phyloP scores from a whole-genome alignment of 2,329 filamentous ascomycete genomes.

The Fusarium sublunatum region DNA sequence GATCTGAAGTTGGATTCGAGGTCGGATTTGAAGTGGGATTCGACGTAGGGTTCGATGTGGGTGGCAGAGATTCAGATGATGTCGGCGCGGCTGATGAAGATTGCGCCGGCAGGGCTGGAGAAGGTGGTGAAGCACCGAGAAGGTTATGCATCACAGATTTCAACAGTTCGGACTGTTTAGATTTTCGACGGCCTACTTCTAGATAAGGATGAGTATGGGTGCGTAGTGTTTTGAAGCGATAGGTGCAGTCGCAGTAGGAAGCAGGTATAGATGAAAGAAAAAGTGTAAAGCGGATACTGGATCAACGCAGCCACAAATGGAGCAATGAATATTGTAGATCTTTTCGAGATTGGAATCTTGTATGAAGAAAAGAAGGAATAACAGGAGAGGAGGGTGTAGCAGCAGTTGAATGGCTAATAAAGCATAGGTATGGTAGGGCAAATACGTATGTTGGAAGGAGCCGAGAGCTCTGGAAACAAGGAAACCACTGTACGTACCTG shows the following conservation, averaged over 20 bases:
- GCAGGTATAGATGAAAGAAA: conserved; percentile 11
- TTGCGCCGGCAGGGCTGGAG: conserved; percentile 45
- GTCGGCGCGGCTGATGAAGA: conserved; percentile 48
- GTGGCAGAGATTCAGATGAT: conserved; percentile 34
- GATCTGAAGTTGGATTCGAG: conserved; percentile 29
- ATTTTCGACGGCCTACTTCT: conserved; percentile 52
- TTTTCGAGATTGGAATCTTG: conserved; percentile 26
- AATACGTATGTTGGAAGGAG: conserved; percentile 30
- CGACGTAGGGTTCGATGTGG: conserved; percentile 35
- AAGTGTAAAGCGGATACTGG: conserved; percentile 8
- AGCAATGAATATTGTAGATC: conserved; percentile 24
- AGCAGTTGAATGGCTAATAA: conserved; percentile 40
- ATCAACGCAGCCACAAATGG: conserved; percentile 6
- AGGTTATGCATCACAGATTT: conserved; percentile 61
- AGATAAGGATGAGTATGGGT: conserved; percentile 22
- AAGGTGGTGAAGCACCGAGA: conserved; percentile 49
- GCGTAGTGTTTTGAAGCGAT: conserved; percentile 17
- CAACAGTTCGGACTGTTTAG: conserved; percentile 56
- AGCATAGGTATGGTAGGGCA: conserved; percentile 29
- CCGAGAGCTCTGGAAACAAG: conserved; percentile 34
- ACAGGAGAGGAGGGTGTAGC: conserved; percentile 20
- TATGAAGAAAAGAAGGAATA: conserved; percentile 20
- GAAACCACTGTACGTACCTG: conserved; percentile 42
- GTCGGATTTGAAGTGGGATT: conserved; percentile 44
- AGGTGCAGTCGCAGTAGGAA: conserved; percentile 17